Conservation (phyloP, 192 early-diverging fungal genomes). For the Gaertneriomyces semiglobifer region DNA sequence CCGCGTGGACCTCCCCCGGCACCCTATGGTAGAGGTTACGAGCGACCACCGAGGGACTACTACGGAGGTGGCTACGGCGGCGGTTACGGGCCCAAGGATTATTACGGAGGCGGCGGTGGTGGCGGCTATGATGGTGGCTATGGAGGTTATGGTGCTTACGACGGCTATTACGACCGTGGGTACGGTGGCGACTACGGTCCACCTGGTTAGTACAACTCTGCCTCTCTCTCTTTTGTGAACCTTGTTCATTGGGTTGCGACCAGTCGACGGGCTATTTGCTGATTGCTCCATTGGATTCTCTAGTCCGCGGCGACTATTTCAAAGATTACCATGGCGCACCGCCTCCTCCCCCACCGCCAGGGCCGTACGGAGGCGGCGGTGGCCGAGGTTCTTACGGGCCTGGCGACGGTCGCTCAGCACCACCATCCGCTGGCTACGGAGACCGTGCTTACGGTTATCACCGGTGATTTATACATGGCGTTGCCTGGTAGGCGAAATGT, state of each 20-base stretch:
- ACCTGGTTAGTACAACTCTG: constrained; percentile 2
- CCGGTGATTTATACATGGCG: too few relatives aligned
- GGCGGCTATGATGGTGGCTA: constrained; percentile 6
- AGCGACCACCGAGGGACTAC: background rate
- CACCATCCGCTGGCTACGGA: background rate
- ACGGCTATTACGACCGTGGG: constrained; percentile 9
- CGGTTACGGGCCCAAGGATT: constrained; percentile 23
- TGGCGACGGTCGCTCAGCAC: too few relatives aligned
- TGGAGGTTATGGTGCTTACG: constrained; percentile 2
- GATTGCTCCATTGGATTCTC: constrained; percentile 5
- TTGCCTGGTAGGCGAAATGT: too few relatives aligned
- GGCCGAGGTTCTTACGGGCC: constrained; percentile 7
- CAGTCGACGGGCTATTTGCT: background rate
- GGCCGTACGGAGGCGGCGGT: constrained; percentile 9
- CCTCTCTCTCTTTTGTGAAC: too few relatives aligned
- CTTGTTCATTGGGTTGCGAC: background rate
- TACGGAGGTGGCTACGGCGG: background rate
- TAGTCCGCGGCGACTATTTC: constrained; percentile 24
- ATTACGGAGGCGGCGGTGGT: constrained; percentile 22
- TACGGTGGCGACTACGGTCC: constrained; percentile 27
- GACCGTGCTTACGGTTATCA: background rate
- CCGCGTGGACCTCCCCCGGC: constrained; percentile 3
- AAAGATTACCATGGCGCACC: constrained; percentile 16
- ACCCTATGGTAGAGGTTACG: background rate
- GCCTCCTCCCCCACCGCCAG: constrained; percentile 15